Conservation (phyloP, 305 asterid genomes). For the Plantago coronopus region DNA sequence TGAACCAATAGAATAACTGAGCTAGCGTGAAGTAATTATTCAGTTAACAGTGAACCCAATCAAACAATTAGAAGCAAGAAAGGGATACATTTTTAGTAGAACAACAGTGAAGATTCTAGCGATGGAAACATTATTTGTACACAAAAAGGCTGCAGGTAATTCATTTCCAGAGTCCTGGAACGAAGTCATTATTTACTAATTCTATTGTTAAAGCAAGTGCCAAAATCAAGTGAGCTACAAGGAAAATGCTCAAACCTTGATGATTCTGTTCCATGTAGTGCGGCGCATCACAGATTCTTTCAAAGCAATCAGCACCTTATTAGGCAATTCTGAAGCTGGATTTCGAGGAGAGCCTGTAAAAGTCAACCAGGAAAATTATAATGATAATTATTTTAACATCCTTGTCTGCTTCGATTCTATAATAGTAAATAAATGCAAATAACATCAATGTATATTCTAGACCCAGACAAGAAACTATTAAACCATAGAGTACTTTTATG, state of each 20-base stretch:
- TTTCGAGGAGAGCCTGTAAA: constrained; percentile 32
- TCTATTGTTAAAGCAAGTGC: neutral
- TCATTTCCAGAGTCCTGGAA: neutral
- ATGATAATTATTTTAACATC: constrained; percentile 2
- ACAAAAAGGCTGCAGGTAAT: neutral
- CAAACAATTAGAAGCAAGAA: constrained; percentile 1
- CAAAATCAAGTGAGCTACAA: constrained; percentile 14
- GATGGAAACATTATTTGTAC: neutral
- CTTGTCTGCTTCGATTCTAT: neutral
- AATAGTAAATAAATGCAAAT: constrained; percentile 3
- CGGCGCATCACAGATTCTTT: constrained; percentile 73
- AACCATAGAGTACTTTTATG: neutral
- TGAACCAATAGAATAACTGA: constrained; percentile 10
- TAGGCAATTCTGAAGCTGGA: constrained; percentile 33
- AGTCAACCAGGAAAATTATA: constrained; percentile 18
- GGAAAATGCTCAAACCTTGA: constrained; percentile 40
- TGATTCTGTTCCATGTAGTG: constrained; percentile 46
- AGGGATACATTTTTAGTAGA: neutral
- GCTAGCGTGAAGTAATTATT: constrained; percentile 1
- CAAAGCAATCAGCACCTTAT: constrained; percentile 63
- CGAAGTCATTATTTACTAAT: constrained; percentile 3
- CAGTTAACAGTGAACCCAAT: constrained; percentile 10
- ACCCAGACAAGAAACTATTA: neutral
- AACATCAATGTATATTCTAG: neutral
- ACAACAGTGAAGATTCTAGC: neutral